A percentile compares a stretch with the other conserved stretches of the same genome.
Conservation (phyloP, 148 eudicot genomes). For the Rhododendron ovatum region DNA sequence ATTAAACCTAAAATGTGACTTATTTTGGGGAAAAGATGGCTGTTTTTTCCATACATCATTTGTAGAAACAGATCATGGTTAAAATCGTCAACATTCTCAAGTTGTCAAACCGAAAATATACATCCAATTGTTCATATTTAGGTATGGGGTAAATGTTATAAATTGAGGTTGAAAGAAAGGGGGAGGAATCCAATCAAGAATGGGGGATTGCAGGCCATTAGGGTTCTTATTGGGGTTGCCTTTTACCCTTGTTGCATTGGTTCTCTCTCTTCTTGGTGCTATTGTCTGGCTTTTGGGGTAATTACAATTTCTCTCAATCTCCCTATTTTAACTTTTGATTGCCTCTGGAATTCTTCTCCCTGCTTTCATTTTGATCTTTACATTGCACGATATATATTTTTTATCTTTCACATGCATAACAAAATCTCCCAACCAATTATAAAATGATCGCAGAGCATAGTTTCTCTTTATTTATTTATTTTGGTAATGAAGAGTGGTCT, state of each 20-base stretch:
- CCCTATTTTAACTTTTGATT: neutral
- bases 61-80: neutral
- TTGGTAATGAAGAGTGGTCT: too few relatives aligned
- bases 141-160: neutral
- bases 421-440: neutral
- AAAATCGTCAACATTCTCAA: neutral
- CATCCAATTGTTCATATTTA: neutral
- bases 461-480: too few relatives aligned
- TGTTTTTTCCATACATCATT: neutral
- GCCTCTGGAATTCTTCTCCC: neutral
- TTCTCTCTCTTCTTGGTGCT: constrained; percentile 34
- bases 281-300: constrained; percentile 50
- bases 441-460: too few relatives aligned
- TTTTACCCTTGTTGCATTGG: constrained; percentile 34
- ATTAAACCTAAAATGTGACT: neutral
- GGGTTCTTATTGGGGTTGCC: constrained; percentile 52
- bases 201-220: constrained; percentile 44
- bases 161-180: neutral
- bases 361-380: neutral
- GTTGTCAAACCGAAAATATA: neutral
- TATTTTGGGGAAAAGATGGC: neutral
- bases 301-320: neutral
- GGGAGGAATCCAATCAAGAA: neutral
- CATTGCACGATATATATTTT: neutral
- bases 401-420: neutral